phyloP scores from a whole-genome alignment of 805 yeast genomes.

The Myxozyma udenii region DNA sequence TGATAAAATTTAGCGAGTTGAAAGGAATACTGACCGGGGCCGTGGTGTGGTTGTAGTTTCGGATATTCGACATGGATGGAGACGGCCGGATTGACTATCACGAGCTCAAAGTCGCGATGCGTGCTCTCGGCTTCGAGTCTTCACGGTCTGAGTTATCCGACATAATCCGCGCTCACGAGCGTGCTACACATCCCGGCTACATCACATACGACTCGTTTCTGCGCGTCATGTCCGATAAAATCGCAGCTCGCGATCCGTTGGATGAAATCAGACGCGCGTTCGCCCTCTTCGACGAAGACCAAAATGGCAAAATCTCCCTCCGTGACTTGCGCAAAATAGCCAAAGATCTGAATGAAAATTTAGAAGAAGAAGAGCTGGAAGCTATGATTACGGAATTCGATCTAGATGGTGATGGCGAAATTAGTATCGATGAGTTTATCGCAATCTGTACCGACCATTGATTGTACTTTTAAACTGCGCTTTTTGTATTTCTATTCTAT shows the following conservation, averaged over 20 bases:
- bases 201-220: slow-evolving; percentile 81
- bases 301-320: slow-evolving; percentile 76
- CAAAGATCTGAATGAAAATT: slow-evolving; percentile 84
- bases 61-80: slow-evolving; percentile 84
- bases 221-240: slow-evolving; percentile 73
- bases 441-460: slow-evolving; percentile 72
- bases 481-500: too few species aligned
- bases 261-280: slow-evolving; percentile 92
- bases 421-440: slow-evolving; percentile 85
- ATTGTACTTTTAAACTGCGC: not conserved
- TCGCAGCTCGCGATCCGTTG: slow-evolving; percentile 84
- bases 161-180: slow-evolving; percentile 75
- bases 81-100: slow-evolving; percentile 91
- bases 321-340: slow-evolving; percentile 85
- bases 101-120: slow-evolving; percentile 86
- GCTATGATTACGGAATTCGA: slow-evolving; percentile 96
- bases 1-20: too few species aligned
- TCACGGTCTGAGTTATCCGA: slow-evolving; percentile 75
- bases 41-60: too few species aligned
- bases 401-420: slow-evolving; percentile 92
- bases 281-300: slow-evolving; percentile 80
- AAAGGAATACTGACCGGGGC: too few species aligned
- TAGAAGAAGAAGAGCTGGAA: slow-evolving; percentile 85
- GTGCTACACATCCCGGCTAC: slow-evolving; percentile 59
- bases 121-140: slow-evolving; percentile 90